Evolutionary conservation across 805 yeast species (phyloP).

Genomic region (Kuraishia cidri): DNA sequence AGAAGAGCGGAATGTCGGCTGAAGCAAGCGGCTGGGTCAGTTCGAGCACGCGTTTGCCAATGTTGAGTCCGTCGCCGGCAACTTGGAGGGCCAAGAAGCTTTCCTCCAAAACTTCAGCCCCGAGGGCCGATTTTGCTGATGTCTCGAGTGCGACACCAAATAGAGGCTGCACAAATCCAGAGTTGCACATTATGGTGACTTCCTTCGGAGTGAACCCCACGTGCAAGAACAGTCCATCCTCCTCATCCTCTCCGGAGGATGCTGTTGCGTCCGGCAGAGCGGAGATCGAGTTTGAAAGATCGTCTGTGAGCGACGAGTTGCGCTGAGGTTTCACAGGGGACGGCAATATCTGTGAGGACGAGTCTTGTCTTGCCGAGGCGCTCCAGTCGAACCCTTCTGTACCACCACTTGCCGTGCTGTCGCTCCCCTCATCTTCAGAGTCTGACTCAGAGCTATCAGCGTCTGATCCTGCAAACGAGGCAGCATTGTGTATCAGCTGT

Average conservation of each 20-base stretch:
- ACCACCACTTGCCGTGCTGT: neutral
- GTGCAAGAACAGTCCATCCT: slow-evolving; percentile 42
- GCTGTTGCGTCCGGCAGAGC: slow-evolving; percentile 2
- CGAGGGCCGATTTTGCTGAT: slow-evolving; percentile 23
- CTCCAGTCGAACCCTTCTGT: slow-evolving; percentile 3
- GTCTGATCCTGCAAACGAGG: slow-evolving; percentile 13
- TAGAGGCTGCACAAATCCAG: slow-evolving; percentile 22
- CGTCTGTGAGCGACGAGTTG: neutral
- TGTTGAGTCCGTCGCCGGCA: slow-evolving; percentile 49
- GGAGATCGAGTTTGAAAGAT: slow-evolving; percentile 5
- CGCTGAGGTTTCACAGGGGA: neutral
- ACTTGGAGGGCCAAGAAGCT: slow-evolving; percentile 46
- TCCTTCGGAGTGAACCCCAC: slow-evolving; percentile 57
- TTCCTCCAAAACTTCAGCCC: slow-evolving; percentile 30
- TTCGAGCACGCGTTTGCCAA: slow-evolving; percentile 43
- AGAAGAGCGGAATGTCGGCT: slow-evolving; percentile 49
- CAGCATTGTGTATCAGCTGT: slow-evolving; percentile 30
- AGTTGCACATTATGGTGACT: slow-evolving; percentile 48
- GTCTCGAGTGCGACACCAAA: slow-evolving; percentile 29
- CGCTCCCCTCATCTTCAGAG: slow-evolving; percentile 4
- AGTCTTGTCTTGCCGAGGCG: slow-evolving; percentile 6
- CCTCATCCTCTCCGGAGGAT: slow-evolving; percentile 14
- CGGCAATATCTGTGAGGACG: slow-evolving; percentile 3
- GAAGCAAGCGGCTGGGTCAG: slow-evolving; percentile 50
- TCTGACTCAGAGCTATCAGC: slow-evolving; percentile 8